Evolutionary conservation across 2,329 filamentous ascomycete genomes (phyloP).

Genomic region (Piedraia hortae): DNA sequence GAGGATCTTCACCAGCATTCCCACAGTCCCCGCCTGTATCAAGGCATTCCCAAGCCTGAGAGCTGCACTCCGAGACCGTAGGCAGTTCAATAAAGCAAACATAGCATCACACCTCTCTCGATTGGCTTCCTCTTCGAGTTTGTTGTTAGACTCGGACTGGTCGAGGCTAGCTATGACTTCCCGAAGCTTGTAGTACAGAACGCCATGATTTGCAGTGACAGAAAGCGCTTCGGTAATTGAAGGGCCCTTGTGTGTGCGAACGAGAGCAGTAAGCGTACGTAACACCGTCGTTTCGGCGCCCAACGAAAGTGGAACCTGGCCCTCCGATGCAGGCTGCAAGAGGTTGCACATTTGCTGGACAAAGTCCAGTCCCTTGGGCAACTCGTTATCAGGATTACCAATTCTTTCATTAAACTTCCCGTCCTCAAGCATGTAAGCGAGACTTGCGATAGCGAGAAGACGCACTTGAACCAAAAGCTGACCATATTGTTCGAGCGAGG

Average conservation of each 20-base stretch:
- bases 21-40: slow-evolving; percentile 68
- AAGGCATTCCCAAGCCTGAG: slow-evolving; percentile 50
- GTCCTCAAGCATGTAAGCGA: slow-evolving; percentile 73
- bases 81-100: slow-evolving; percentile 61
- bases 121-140: slow-evolving; percentile 50
- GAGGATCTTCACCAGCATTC: slow-evolving; percentile 69
- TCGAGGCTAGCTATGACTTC: slow-evolving; percentile 70
- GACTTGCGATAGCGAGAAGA: slow-evolving; percentile 63
- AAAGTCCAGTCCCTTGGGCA: slow-evolving; percentile 67
- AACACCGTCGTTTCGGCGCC: slow-evolving; percentile 63
- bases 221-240: slow-evolving; percentile 81
- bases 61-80: slow-evolving; percentile 28
- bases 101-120: slow-evolving; percentile 65
- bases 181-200: slow-evolving; percentile 73
- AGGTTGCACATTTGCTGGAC: slow-evolving; percentile 80
- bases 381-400: slow-evolving; percentile 64
- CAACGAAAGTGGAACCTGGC: slow-evolving; percentile 37
- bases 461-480: slow-evolving; percentile 50
- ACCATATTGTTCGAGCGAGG: slow-evolving; percentile 34
- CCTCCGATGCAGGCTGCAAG: slow-evolving; percentile 54
- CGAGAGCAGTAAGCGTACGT: slow-evolving; percentile 58
- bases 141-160: slow-evolving; percentile 25
- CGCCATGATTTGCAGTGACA: slow-evolving; percentile 85
- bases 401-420: slow-evolving; percentile 62
- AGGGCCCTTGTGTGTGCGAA: slow-evolving; percentile 44